phyloP scores from a whole-genome alignment of 768 basidiomycete genomes.

The Termitomyces heimii region DNA sequence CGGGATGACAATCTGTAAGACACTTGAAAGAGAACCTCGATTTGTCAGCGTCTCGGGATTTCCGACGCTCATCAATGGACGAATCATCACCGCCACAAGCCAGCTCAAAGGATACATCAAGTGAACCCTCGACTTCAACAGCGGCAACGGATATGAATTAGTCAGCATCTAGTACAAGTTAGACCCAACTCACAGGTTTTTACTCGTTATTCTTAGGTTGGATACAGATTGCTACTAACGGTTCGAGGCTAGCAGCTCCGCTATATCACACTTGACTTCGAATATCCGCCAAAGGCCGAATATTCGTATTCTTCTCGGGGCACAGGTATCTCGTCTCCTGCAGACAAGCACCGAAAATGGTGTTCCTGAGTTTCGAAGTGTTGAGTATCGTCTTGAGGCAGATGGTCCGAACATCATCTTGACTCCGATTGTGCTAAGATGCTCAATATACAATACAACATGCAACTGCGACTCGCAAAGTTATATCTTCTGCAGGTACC shows the following conservation, averaged over 20 bases:
- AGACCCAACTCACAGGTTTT: not conserved
- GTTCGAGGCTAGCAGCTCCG: conserved; percentile 16
- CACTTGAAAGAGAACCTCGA: not conserved
- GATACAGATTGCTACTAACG: conserved; percentile 16
- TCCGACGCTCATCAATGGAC: conserved; percentile 16
- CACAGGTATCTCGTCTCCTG: conserved; percentile 21
- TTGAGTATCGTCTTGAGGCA: conserved; percentile 11
- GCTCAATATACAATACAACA: conserved; percentile 1
- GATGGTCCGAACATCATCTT: not conserved
- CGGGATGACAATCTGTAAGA: not conserved
- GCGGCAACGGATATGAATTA: conserved; percentile 16
- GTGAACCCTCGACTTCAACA: conserved; percentile 16
- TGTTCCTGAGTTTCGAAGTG: conserved; percentile 11
- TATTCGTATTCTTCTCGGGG: conserved; percentile 17
- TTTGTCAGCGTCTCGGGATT: conserved; percentile 19
- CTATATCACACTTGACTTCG: conserved; percentile 19
- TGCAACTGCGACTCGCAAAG: conserved; percentile 23
- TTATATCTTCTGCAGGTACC: conserved; percentile 29
- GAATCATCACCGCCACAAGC: conserved; percentile 20
- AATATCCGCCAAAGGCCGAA: conserved; percentile 16
- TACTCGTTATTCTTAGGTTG: conserved; percentile 5
- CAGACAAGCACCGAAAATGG: not conserved
- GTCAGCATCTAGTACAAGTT: not conserved
- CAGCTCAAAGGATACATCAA: conserved; percentile 15
- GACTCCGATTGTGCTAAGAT: conserved; percentile 1